These are phyloP conservation scores for Pulveroboletus sp. DNA, from an alignment of 768 basidiomycete genomes.

Conservation along the genomic window DNA sequence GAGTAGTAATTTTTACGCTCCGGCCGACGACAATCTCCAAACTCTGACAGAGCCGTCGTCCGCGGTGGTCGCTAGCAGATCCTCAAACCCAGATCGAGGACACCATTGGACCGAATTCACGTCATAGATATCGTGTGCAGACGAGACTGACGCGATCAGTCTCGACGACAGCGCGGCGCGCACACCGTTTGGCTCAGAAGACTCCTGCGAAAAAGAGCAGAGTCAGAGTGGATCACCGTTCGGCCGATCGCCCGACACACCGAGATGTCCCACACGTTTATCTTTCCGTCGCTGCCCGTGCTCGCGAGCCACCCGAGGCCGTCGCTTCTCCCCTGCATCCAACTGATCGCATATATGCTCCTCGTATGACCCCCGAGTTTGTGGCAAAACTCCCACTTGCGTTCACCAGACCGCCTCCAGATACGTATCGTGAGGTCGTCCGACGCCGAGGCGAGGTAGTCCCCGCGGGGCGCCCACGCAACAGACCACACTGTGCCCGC, in stretches of 20 bases:
- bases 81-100: conserved; percentile 55
- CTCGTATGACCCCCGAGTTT: conserved; percentile 64
- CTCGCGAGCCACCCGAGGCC: conserved; percentile 80
- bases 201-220: conserved; percentile 13
- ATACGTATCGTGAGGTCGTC: conserved; percentile 82
- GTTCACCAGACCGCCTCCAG: conserved; percentile 67
- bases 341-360: conserved; percentile 77
- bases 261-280: conserved; percentile 76
- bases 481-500: conserved; percentile 89
- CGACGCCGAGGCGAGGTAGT: conserved; percentile 81
- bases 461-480: conserved; percentile 72
- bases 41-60: conserved; percentile 82
- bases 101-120: conserved; percentile 87
- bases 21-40: conserved; percentile 51
- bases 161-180: conserved; percentile 31
- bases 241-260: conserved; percentile 34
- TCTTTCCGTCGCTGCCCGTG: conserved; percentile 78
- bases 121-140: conserved; percentile 81
- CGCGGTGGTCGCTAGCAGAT: conserved; percentile 74
- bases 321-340: conserved; percentile 47
- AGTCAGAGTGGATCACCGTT: neutral
- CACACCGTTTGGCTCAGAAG: conserved; percentile 4
- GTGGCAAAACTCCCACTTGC: conserved; percentile 60
- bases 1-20: neutral
- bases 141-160: conserved; percentile 53